phyloP scores from a whole-genome alignment of 805 yeast species.

The Candida hungchunana region DNA sequence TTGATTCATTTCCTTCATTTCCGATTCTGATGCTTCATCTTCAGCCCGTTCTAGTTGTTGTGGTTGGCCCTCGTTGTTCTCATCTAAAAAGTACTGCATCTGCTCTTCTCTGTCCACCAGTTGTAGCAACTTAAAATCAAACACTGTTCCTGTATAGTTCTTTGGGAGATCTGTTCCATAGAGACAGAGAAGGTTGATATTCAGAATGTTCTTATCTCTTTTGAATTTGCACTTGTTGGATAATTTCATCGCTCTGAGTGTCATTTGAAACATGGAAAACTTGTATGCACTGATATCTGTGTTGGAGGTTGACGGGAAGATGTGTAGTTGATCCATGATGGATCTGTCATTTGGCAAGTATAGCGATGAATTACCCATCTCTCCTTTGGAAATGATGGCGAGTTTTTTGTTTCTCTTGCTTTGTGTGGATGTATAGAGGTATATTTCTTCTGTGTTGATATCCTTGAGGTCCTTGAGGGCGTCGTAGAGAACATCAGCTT shows the following conservation, averaged over 20 bases:
- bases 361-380: constrained; percentile 67
- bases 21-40: no score
- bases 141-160: constrained; percentile 38
- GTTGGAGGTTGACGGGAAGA: constrained; percentile 6
- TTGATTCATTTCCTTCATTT: no score
- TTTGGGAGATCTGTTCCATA: constrained; percentile 28
- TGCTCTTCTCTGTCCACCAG: constrained; percentile 14
- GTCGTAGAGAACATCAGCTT: constrained; percentile 49
- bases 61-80: constrained; percentile 4
- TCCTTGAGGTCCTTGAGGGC: constrained; percentile 55
- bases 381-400: constrained; percentile 61
- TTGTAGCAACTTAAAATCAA: constrained; percentile 35
- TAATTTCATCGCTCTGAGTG: constrained; percentile 43
- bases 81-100: constrained; percentile 4
- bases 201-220: constrained; percentile 43
- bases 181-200: constrained; percentile 41
- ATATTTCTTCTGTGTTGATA: constrained; percentile 47
- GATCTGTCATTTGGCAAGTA: constrained; percentile 56
- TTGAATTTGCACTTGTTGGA: constrained; percentile 53
- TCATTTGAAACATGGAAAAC: constrained; percentile 43
- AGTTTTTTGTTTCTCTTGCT: constrained; percentile 25
- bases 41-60: not conserved
- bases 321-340: not conserved
- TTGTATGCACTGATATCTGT: constrained; percentile 46
- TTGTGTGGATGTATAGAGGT: constrained; percentile 37